Evolutionary conservation across 2,329 filamentous ascomycete genomes (phyloP).

Genomic region (Lomentospora prolificans): DNA sequence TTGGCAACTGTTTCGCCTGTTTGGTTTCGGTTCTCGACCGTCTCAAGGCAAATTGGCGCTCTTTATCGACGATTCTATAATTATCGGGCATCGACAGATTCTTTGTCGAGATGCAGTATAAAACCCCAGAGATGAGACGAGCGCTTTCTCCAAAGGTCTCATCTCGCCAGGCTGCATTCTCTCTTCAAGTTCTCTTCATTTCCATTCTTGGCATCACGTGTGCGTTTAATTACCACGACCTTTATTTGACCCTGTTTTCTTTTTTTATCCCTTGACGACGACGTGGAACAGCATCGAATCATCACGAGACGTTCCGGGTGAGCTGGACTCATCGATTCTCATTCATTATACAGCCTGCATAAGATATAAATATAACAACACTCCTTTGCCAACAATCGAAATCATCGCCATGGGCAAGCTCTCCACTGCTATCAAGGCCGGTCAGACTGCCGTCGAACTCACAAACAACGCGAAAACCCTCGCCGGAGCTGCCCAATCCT

Average conservation of each 20-base stretch:
- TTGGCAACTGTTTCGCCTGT: not conserved
- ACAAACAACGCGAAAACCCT: constrained; percentile 19
- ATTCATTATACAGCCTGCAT: not conserved
- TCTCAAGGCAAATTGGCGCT: not conserved
- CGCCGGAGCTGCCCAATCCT: constrained; percentile 17
- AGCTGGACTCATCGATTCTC: constrained; percentile 5
- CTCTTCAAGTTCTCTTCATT: not conserved
- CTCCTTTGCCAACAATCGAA: not conserved
- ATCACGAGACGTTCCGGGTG: not conserved
- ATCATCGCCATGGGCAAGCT: constrained; percentile 20
- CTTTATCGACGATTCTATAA: not conserved
- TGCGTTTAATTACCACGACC: not conserved
- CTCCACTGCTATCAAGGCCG: constrained; percentile 21
- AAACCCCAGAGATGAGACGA: not conserved
- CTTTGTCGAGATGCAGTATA: not conserved
- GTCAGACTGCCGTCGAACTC: constrained; percentile 23
- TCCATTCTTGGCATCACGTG: not conserved
- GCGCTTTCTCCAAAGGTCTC: not conserved
- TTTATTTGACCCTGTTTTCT: constrained; percentile 16
- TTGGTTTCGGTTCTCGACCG: not conserved
- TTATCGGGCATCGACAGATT: not conserved
- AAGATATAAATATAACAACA: not conserved
- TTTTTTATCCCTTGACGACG: not conserved
- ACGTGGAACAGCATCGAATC: not conserved
- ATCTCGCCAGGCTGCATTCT: not conserved